Evolutionary conservation across 2,329 filamentous ascomycete genomes (phyloP).

Genomic region (Cladosporium sp.): DNA sequence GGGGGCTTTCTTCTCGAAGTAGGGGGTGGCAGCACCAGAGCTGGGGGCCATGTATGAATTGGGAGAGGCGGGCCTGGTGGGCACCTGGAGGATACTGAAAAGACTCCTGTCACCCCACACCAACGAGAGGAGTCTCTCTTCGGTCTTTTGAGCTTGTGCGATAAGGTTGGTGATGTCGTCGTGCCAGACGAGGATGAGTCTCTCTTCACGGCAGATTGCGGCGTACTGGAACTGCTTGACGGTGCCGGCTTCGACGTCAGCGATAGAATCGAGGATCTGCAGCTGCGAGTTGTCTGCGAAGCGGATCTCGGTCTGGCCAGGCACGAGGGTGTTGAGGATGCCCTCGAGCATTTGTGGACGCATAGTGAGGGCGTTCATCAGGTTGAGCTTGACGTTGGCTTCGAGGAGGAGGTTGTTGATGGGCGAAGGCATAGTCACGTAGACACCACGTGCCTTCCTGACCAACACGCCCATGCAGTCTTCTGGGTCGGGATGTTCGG

Average conservation of each 20-base stretch:
- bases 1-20: not conserved
- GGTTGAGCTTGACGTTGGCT: constrained; percentile 3
- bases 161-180: constrained; percentile 2
- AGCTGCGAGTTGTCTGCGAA: constrained; percentile 6
- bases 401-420: constrained; percentile 3
- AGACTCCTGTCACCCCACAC: constrained; percentile 1
- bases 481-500: not conserved
- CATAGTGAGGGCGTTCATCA: constrained; percentile 4
- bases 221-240: constrained; percentile 10
- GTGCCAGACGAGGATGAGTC: constrained; percentile 7
- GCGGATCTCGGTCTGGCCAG: not conserved
- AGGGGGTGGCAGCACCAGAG: not conserved
- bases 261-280: not conserved
- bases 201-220: constrained; percentile 1
- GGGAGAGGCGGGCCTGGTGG: not conserved
- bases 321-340: not conserved
- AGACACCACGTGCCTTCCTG: constrained; percentile 1
- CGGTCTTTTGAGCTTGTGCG: not conserved
- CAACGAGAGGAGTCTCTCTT: constrained; percentile 3
- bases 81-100: constrained; percentile 1
- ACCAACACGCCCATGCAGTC: constrained; percentile 9
- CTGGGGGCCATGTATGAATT: not conserved
- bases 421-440: not conserved
- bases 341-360: constrained; percentile 8
- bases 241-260: not conserved